Percentiles rank a stretch among this genome's conserved stretches.
Conservation (phyloP, 257 asterid genomes). For the Petunia secreta region DNA sequence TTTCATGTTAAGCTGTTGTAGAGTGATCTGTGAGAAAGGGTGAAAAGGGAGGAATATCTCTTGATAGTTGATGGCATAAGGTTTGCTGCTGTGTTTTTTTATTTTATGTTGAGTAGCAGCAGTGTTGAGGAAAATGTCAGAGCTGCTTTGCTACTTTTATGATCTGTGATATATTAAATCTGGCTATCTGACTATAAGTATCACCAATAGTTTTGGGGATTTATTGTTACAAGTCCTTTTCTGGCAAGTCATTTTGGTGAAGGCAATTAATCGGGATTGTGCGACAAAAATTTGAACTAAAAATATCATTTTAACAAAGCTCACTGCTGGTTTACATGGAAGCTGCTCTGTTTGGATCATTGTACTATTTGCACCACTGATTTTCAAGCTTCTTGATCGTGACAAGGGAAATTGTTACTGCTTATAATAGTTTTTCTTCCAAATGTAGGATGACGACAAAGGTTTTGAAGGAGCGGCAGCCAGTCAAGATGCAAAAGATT, state of each 20-base stretch:
- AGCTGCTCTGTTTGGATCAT: not conserved
- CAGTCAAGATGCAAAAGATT: constrained; percentile 35
- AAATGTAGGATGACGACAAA: constrained; percentile 41
- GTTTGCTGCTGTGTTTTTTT: not conserved
- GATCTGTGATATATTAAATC: not conserved
- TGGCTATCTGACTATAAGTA: constrained; percentile 1
- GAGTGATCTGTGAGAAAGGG: not conserved
- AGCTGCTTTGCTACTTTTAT: not conserved
- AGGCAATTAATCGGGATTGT: too few relatives aligned
- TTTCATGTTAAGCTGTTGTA: not conserved
- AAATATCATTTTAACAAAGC: constrained; percentile 8
- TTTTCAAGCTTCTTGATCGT: not conserved
- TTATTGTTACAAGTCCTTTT: not conserved
- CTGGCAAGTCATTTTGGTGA: not conserved
- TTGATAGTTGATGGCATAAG: not conserved
- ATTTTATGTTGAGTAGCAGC: not conserved
- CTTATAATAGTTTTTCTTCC: constrained; percentile 19
- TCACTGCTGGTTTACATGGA: not conserved
- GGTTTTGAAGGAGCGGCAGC: constrained; percentile 37
- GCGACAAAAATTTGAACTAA: not conserved
- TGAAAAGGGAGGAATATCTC: constrained; percentile 2
- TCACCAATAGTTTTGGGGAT: not conserved
- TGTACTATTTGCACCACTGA: not conserved
- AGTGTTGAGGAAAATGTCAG: not conserved
- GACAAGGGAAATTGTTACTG: not conserved